Evolutionary conservation across 768 basidiomycete species (phyloP), one percentile per base, ranked within the genome.

Genomic region (Hirschioporus abietinus): DNA sequence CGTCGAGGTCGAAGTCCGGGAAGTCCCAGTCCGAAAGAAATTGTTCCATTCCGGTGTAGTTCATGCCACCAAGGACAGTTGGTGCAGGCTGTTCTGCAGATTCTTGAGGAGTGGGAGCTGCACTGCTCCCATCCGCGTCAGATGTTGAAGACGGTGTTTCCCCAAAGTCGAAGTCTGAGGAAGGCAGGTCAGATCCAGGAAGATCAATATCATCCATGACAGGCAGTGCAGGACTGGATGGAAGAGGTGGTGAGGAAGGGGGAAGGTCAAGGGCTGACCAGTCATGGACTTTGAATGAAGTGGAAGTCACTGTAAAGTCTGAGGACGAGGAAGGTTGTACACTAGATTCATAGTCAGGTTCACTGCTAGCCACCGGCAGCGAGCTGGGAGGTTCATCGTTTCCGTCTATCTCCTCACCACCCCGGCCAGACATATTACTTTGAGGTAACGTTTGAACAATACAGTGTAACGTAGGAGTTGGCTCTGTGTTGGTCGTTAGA

Each of bases 351-450:
- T 25, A 61, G 9, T 34, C 60, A 24, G 25, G 25, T 25, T 61
- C 60, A 23, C 60, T 61, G 60, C 60, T 61, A 61, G 60, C 60
- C 10, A 61, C 60, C 60, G 60, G 60, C 60, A 61, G 23, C 24
- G 60, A 61, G 23, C 60, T 61, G 15, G 60, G 23, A 25, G 60
- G 60, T 25, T 23, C 60, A 25, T 61, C 60, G 23, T 34, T 17
- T 3, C 20, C 23, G 10, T 61, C 60, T 3, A 7, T 18, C 9
- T 61, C 60, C 24, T 25, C 20, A 23, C 60, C 12, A 18, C 25
- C 3, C 24, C 9, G 24, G 4, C 20, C 60, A 61, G 23, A 34
- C 1, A 17, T 61, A 12, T 23, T 12, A 12, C 9, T 23, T 15
- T 12, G 15, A 10, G 59, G 23, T 20, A 20, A 60, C 15, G 25